Base-by-base conservation (phyloP, 495 filamentous ascomycete genomes). In the Chaetomium tenue region DNA sequence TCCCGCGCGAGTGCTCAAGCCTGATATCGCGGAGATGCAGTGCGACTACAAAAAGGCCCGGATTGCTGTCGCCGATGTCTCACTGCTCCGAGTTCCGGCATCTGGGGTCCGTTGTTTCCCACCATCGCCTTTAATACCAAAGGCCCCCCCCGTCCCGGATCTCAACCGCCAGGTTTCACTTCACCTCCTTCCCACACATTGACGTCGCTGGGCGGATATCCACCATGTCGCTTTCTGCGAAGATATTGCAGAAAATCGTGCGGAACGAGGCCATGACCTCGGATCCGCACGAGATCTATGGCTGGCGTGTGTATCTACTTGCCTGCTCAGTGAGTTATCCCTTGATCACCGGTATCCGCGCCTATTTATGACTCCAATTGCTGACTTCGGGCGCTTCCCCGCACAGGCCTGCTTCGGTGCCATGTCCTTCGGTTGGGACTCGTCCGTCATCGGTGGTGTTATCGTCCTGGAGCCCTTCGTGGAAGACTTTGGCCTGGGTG, bases 221-320 rank as follows among this genome's bases (percentile, higher is more conserved):
- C 71, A 75, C 46, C 52, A 75, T 75, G 72, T 30, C 48, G 52
- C 28, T 69, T 11, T 68, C 70, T 8, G 48, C 63, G 30, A 69
- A 50, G 67, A 59, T 91, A 58, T 74, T 91, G 39, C 81, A 77
- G 65, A 85, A 82, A 65, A 85, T 92, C 69, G 86, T 91, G 66
- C 85, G 85, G 75, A 92, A 92, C 84, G 88, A 91, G 65, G 86
- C 89, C 50, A 91, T 91, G 86, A 88, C 83, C 75, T 77, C 75
- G 52, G 88, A 89, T 69, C 89, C 89, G 13, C 81, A 81, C 61
- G 86, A 92, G 77, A 90, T 92, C 70, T 92, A 92, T 68, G 88
- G 88, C 66, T 91, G 89, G 89, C 84, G 88, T 62, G 86, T 89
- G 22, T 91, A 86, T 66, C 73, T 84, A 40, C 75, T 91, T 37